A percentile compares a stretch with the other conserved stretches of the same genome.
phyloP scores from a whole-genome alignment of 192 early-diverging fungal genomes.

The Backusella tuberculispora region DNA sequence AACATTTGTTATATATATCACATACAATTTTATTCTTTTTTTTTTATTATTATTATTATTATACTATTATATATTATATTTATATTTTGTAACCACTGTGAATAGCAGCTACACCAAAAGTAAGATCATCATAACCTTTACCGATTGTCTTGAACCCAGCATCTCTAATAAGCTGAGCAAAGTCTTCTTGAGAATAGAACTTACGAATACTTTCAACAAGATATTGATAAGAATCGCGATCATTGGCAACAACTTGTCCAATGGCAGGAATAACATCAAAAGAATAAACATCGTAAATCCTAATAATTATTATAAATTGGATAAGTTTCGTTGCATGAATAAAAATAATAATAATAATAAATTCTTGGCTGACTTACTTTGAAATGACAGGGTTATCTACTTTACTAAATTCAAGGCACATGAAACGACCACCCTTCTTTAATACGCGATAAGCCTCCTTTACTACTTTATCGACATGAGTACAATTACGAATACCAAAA shows the following conservation, averaged over 20 bases:
- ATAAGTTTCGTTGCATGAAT: not conserved
- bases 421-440: constrained; percentile 95
- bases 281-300: constrained; percentile 90
- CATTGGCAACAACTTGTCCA: constrained; percentile 86
- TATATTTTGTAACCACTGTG: constrained; percentile 95
- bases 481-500: constrained; percentile 98
- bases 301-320: constrained; percentile 25
- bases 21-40: not conserved
- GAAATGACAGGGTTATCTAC: constrained; percentile 88
- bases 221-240: constrained; percentile 95
- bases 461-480: constrained; percentile 87
- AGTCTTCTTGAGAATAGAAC: constrained; percentile 89
- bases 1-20: not conserved
- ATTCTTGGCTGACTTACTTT: constrained; percentile 37
- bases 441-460: constrained; percentile 91
- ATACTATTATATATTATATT: constrained; percentile 14
- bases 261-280: constrained; percentile 92
- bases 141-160: constrained; percentile 91
- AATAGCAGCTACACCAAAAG: constrained; percentile 97
- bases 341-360: not conserved
- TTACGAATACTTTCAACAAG: constrained; percentile 95
- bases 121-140: constrained; percentile 90
- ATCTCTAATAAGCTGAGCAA: constrained; percentile 88
- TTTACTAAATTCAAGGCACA: constrained; percentile 91
- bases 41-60: not conserved